phyloP scores from a whole-genome alignment of 148 eudicot species.

The Persicaria tinctoria region DNA sequence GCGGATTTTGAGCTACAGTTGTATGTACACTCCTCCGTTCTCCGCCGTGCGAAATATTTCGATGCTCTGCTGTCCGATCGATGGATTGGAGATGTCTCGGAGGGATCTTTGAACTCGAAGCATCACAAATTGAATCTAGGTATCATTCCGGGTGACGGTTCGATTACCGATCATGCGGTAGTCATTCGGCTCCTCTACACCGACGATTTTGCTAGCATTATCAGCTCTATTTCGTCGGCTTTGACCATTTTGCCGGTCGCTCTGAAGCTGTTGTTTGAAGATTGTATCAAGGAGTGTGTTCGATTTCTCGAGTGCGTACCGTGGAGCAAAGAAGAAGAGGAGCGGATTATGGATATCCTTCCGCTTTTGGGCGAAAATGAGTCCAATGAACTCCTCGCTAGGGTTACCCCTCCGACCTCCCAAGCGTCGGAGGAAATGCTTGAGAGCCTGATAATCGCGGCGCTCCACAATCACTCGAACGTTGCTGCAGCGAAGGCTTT shows the following conservation, averaged over 20 bases:
- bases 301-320: constrained; percentile 78
- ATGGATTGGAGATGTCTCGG: constrained; percentile 41
- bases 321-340: constrained; percentile 87
- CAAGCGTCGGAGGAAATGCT: constrained; percentile 67
- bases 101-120: neutral
- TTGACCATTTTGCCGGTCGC: constrained; percentile 57
- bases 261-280: constrained; percentile 64
- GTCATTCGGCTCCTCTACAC: constrained; percentile 57
- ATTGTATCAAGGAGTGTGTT: constrained; percentile 59
- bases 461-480: constrained; percentile 64
- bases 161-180: constrained; percentile 35
- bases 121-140: constrained; percentile 28
- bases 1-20: constrained; percentile 33
- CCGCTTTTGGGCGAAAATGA: constrained; percentile 55
- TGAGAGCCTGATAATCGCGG: constrained; percentile 49
- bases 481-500: constrained; percentile 83
- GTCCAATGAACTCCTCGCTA: constrained; percentile 48
- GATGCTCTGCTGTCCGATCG: constrained; percentile 66
- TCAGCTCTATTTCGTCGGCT: constrained; percentile 31
- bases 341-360: constrained; percentile 32
- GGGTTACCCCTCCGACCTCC: constrained; percentile 41
- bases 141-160: constrained; percentile 29
- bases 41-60: constrained; percentile 64
- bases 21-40: constrained; percentile 57
- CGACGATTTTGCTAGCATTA: constrained; percentile 35